phyloP scores from a whole-genome alignment of 2,329 filamentous ascomycete species.

The Aspergillus sp. region DNA sequence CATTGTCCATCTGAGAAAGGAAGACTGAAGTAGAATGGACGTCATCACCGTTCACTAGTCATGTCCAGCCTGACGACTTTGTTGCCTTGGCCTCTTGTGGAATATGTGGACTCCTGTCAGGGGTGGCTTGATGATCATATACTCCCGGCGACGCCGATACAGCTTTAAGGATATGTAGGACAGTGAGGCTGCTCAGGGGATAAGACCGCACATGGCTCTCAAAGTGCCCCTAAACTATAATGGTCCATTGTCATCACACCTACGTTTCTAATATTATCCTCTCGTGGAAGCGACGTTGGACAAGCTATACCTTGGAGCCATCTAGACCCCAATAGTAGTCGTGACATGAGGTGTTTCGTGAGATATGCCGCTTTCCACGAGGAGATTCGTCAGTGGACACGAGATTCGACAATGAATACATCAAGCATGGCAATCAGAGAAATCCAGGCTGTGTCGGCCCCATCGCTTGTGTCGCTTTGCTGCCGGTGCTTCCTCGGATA shows the following conservation, averaged over 20 bases:
- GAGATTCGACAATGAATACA: background rate
- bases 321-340: background rate
- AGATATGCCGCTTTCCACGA: background rate
- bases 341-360: no score
- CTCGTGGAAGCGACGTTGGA: background rate
- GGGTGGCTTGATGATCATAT: background rate
- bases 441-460: constrained; percentile 8
- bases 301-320: background rate
- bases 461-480: background rate
- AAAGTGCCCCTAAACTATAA: background rate
- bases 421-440: constrained; percentile 34
- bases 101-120: background rate
- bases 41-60: constrained; percentile 3
- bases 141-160: background rate
- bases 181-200: background rate
- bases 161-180: background rate
- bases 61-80: background rate
- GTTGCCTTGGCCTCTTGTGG: background rate
- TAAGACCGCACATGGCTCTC: background rate
- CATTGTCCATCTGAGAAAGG: background rate
- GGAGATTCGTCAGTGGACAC: background rate
- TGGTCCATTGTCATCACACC: background rate
- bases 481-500: background rate
- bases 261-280: background rate
- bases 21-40: background rate